Evolutionary conservation across 495 filamentous ascomycete genomes (phyloP), one percentile per base, ranked within the genome.

Genomic region (Aspergillus steynii): DNA sequence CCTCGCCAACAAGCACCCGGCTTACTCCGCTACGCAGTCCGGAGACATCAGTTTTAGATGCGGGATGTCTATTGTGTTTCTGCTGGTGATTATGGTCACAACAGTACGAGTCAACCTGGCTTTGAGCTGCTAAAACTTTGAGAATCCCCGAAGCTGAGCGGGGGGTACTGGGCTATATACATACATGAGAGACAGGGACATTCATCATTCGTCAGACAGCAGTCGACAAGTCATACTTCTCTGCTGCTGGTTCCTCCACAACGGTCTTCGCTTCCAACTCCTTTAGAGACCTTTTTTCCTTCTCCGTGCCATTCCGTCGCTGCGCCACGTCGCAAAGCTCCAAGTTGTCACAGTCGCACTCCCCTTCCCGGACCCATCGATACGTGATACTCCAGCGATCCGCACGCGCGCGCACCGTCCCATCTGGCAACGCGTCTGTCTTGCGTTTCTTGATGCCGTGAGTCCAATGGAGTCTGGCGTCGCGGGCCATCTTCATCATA

Each of bases 381-480:
- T 76, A 78, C 2, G 75, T 78, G 29, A 78, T 70, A 59, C 75
- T 78, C 75, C 75, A 78, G 42, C 75, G 62, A 12, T 76, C 61
- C 3, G 47, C 68, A 0, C 75, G 61, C 37, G 63, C 48, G 45
- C 75, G 64, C 14, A 72, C 62, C 12, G 68, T 70, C 4, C 72
- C 75, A 66, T 75, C 72, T 0, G 67, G 6, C 10, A 78, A 37
- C 1, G 59, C 66, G 64, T 78, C 75, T 2, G 66, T 78, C 62
- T 78, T 78, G 28, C 74, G 65, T 60, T 78, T 78, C 61, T 68
- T 74, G 29, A 78, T 78, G 5, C 74, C 74, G 70, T 78, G 75
- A 5, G 75, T 76, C 75, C 75, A 78, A 69, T 75, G 71, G 57
- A 78, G 48, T 34, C 75, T 65, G n/a, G 74, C 66, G 25, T 75